A percentile compares a stretch with the other conserved stretches of the same genome.
Conservation (phyloP, 2,329 filamentous ascomycete genomes). For the Penicillium nordicum region DNA sequence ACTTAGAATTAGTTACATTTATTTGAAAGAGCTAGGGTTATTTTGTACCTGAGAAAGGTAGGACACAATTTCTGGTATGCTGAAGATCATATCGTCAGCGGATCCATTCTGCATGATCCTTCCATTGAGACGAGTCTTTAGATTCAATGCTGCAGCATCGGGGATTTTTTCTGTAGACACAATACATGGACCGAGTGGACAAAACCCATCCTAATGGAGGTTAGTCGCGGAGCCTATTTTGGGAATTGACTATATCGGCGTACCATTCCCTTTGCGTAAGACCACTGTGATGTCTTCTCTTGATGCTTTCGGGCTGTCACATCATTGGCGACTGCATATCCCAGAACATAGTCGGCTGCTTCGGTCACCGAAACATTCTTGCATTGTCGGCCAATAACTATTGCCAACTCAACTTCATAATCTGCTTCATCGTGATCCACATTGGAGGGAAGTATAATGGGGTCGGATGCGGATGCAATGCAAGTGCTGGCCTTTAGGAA, state of each 20-base stretch:
- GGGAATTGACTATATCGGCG: not conserved
- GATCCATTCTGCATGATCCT: conserved; percentile 15
- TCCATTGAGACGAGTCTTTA: conserved; percentile 12
- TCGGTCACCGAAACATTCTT: conserved; percentile 7
- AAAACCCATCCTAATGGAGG: conserved; percentile 11
- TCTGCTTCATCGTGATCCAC: conserved; percentile 11
- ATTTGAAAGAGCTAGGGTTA: not conserved
- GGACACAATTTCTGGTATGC: conserved; percentile 14
- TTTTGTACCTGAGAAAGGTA: conserved; percentile 13
- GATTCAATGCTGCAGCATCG: conserved; percentile 2
- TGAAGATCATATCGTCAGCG: conserved; percentile 17
- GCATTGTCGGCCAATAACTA: conserved; percentile 9
- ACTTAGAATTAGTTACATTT: not conserved
- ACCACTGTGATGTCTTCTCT: conserved; percentile 13
- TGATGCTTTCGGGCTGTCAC: conserved; percentile 12
- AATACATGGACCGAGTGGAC: conserved; percentile 15
- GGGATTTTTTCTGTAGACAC: conserved; percentile 10
- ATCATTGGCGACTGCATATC: conserved; percentile 11
- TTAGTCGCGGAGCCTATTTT: not conserved
- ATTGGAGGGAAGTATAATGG: conserved; percentile 10
- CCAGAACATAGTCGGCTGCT: conserved; percentile 7
- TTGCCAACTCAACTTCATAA: conserved; percentile 13
- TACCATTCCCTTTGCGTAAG: conserved; percentile 16
- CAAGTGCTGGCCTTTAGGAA: conserved; percentile 11
- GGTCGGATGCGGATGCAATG: conserved; percentile 11